Percentiles rank a stretch among this genome's conserved stretches.
Evolutionary conservation across 768 basidiomycete genomes (phyloP).

Genomic region (Trametes meyenii): DNA sequence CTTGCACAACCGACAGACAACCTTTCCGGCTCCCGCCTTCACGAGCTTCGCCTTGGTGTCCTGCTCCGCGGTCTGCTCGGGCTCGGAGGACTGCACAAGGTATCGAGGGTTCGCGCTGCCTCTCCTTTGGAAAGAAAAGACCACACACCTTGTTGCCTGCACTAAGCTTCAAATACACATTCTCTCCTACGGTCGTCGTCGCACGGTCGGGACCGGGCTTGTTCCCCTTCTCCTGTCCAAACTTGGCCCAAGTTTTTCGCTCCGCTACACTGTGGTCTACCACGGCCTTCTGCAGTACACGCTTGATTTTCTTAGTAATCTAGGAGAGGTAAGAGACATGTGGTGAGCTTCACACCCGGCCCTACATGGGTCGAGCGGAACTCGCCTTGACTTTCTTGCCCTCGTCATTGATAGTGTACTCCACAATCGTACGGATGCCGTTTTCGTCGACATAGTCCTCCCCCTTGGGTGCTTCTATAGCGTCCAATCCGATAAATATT

Average conservation of each 20-base stretch:
- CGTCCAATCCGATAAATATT: background rate
- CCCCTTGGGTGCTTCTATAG: conserved; percentile 50
- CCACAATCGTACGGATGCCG: conserved; percentile 83
- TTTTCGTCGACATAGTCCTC: conserved; percentile 83
- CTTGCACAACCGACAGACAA: conserved; percentile 91
- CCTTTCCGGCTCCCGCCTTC: conserved; percentile 82
- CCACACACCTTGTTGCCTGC: conserved; percentile 58
- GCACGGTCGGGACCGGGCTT: conserved; percentile 88
- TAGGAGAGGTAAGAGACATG: conserved; percentile 35
- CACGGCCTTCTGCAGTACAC: conserved; percentile 84
- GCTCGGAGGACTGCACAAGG: conserved; percentile 56
- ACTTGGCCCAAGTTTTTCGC: conserved; percentile 91
- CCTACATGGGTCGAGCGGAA: background rate
- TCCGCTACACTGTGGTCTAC: conserved; percentile 96
- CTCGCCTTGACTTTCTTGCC: conserved; percentile 93
- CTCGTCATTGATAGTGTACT: conserved; percentile 85
- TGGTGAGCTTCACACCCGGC: background rate
- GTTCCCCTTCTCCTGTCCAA: conserved; percentile 88
- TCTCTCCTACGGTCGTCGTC: conserved; percentile 90
- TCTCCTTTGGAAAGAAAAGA: conserved; percentile 21
- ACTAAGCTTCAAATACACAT: conserved; percentile 61
- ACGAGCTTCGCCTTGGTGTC: conserved; percentile 65
- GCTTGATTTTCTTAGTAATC: conserved; percentile 86
- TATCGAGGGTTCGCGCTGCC: background rate
- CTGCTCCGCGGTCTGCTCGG: conserved; percentile 67